Percentiles rank a stretch among this genome's conserved stretches.
These are phyloP conservation scores for Emergomyces orientalis DNA, from an alignment of 2,329 filamentous ascomycete species.

Conservation along the genomic window DNA sequence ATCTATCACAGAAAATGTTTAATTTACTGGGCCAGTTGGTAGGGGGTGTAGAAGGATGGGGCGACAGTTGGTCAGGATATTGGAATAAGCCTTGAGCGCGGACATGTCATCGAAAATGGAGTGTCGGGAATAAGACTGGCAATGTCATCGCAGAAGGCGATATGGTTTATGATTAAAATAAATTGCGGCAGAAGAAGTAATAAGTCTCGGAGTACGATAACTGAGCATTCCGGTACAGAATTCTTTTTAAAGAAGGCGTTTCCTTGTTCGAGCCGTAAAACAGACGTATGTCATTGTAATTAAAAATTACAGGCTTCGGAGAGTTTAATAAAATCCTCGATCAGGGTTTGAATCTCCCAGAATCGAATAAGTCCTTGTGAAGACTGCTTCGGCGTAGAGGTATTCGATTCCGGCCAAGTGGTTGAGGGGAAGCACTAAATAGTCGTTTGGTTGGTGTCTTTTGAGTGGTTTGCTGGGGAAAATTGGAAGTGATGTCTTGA, in stretches of 20 bases:
- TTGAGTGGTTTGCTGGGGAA: slow-evolving; percentile 19
- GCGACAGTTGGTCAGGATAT: background rate
- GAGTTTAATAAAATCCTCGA: background rate
- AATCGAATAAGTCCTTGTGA: slow-evolving; percentile 11
- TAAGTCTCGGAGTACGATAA: background rate
- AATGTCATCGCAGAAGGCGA: background rate
- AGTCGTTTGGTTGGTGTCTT: background rate
- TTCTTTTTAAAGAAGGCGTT: background rate
- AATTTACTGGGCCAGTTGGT: background rate
- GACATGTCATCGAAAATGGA: background rate
- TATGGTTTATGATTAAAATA: background rate
- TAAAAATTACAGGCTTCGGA: background rate
- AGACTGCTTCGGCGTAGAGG: slow-evolving; percentile 15
- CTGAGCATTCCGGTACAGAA: background rate
- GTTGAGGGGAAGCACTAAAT: slow-evolving; percentile 6
- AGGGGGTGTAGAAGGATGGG: background rate
- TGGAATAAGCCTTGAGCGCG: background rate
- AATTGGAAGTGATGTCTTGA: slow-evolving; percentile 11
- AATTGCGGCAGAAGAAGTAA: background rate
- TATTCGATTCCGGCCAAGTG: slow-evolving; percentile 10
- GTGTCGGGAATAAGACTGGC: background rate
- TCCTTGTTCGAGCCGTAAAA: background rate
- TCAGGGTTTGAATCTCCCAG: slow-evolving; percentile 6
- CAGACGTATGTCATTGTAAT: background rate
- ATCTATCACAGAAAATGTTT: background rate